A percentile compares a stretch with the other conserved stretches of the same genome.
Conservation (phyloP, 306 rosid genomes). For the Ceratonia siliqua region DNA sequence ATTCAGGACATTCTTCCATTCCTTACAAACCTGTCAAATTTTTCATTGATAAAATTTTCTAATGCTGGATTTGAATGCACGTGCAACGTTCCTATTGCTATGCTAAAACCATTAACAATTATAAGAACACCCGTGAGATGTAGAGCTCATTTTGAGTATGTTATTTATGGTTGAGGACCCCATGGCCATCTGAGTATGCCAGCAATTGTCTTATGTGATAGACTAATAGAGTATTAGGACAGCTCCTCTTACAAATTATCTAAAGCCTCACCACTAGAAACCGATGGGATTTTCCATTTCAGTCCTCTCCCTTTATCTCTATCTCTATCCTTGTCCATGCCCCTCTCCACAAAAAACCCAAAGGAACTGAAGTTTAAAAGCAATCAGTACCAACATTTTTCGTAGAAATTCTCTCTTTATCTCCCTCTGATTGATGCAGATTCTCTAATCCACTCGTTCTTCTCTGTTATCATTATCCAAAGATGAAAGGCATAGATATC, state of each 20-base stretch:
- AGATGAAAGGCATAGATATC: slow-evolving; percentile 71
- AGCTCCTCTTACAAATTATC: too few species aligned
- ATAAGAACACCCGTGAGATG: slow-evolving; percentile 16
- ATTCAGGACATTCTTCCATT: slow-evolving; percentile 36
- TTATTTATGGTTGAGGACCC: slow-evolving; percentile 43
- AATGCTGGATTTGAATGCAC: slow-evolving; percentile 26
- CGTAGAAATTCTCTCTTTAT: background rate
- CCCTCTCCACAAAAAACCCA: too few species aligned
- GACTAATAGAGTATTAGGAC: background rate
- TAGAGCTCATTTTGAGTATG: slow-evolving; percentile 28
- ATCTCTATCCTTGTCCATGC: background rate
- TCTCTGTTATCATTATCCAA: slow-evolving; percentile 31
- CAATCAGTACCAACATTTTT: background rate
- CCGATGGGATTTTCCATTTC: slow-evolving; percentile 26
- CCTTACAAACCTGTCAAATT: slow-evolving; percentile 28
- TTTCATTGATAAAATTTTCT: slow-evolving; percentile 26
- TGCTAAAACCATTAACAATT: slow-evolving; percentile 30
- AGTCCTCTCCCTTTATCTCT: slow-evolving; percentile 17
- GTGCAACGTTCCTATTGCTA: slow-evolving; percentile 32
- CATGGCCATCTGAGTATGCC: slow-evolving; percentile 11
- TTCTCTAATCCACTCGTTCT: slow-evolving; percentile 44
- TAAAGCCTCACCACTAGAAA: background rate
- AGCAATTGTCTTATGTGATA: background rate
- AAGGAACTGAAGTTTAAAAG: slow-evolving; percentile 36
- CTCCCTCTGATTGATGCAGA: slow-evolving; percentile 36